Evolutionary conservation across 106 monocot genomes (phyloP), one percentile per base, ranked within the genome.

Genomic region (Vanilla planifolia): DNA sequence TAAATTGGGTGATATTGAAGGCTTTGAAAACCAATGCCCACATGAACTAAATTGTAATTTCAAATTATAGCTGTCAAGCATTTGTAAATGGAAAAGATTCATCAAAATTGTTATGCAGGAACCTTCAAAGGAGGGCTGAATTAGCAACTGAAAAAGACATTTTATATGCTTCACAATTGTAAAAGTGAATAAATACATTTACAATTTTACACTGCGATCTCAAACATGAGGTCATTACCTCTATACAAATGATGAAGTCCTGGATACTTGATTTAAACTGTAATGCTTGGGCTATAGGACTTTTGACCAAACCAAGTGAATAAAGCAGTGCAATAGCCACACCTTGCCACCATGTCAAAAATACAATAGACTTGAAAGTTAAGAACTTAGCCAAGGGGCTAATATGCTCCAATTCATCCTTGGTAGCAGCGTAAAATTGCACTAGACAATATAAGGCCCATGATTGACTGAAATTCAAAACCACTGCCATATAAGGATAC

Each of bases 261-360:
- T 94, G 93, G 67, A 94, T 69, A 43, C 89, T 89, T 56, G 93
- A 75, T 72, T 89, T 85, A 72, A 89, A 83, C 51, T 85, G 81
- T 32, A 92, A 71, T 37, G 65, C 81, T 63, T 93, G 81, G 33
- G 82, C 93, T 51, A 94, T 79, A 48, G 93, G 77, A 55, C 93
- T 85, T 65, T 80, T 85, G 45, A 94, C 75, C 57, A 89, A 71
- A 59, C 89, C 93, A 51, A 94, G 53, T 9, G 77, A 32, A 70
- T 66, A 82, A 67, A 94, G 48, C 61, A 94, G 51, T 48, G 89
- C 93, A 75, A 94, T 94, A 30, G 75, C 75, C 60, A 94, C 85
- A 42, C 93, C 93, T 65, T 94, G 93, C 93, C 93, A 94, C 93
- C 93, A 94, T 28, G 93, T 94, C 61, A 94, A 50, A 60, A 94